Evolutionary conservation across 306 rosid genomes (phyloP).

Genomic region (Astragalus glycyphyllos): DNA sequence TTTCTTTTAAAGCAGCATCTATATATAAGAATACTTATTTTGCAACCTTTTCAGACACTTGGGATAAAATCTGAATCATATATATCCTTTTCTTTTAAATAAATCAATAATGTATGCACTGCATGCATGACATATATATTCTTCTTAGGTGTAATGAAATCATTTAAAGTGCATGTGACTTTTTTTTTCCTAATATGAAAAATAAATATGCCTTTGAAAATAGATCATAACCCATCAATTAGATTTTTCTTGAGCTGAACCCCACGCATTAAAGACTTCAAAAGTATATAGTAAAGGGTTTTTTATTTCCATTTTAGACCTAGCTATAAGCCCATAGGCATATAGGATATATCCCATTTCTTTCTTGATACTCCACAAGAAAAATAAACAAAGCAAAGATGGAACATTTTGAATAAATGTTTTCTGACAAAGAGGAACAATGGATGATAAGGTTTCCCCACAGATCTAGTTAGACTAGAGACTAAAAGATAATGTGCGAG

Average conservation of each 20-base stretch:
- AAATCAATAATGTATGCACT: slow-evolving; percentile 46
- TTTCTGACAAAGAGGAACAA: slow-evolving; percentile 64
- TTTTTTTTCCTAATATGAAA: slow-evolving; percentile 48
- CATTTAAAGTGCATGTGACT: slow-evolving; percentile 41
- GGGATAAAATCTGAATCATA: slow-evolving; percentile 65
- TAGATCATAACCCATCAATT: slow-evolving; percentile 52
- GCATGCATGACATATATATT: slow-evolving; percentile 50
- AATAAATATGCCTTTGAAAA: slow-evolving; percentile 50
- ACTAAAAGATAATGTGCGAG: slow-evolving; percentile 79
- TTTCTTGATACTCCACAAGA: slow-evolving; percentile 47
- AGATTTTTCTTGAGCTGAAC: slow-evolving; percentile 53
- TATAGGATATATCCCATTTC: slow-evolving; percentile 53
- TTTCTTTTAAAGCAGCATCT: slow-evolving; percentile 31
- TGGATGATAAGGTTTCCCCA: slow-evolving; percentile 66
- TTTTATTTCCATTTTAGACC: slow-evolving; percentile 56
- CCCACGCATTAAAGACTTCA: slow-evolving; percentile 52
- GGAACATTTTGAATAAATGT: slow-evolving; percentile 77
- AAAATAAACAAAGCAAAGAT: slow-evolving; percentile 52
- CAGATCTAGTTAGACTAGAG: slow-evolving; percentile 63
- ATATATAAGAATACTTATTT: slow-evolving; percentile 40
- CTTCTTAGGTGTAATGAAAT: slow-evolving; percentile 50
- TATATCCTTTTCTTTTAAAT: slow-evolving; percentile 47
- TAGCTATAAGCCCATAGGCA: slow-evolving; percentile 51
- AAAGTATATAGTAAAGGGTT: slow-evolving; percentile 48
- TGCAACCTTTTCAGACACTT: slow-evolving; percentile 46